These are phyloP conservation scores for Torrubiella hemipterigena DNA, from an alignment of 2,329 filamentous ascomycete species.

Conservation along the genomic window DNA sequence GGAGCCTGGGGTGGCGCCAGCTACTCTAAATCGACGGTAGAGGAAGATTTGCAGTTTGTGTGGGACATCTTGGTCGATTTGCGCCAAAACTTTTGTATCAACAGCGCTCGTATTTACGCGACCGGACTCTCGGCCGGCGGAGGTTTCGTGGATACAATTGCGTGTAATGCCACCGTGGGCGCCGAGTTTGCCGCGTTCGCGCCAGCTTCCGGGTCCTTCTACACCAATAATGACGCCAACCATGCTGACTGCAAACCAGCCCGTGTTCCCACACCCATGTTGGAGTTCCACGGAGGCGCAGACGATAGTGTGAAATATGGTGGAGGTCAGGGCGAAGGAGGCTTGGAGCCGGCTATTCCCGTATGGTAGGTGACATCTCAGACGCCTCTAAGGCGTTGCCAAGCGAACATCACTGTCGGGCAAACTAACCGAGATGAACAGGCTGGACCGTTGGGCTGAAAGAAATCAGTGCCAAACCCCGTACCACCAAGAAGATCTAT, in stretches of 20 bases:
- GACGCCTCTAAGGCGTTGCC: no score
- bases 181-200: constrained; percentile 32
- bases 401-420: not conserved
- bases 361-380: constrained; percentile 19
- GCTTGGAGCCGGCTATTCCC: constrained; percentile 24
- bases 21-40: constrained; percentile 27
- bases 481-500: constrained; percentile 17
- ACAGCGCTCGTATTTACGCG: constrained; percentile 30
- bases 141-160: constrained; percentile 33
- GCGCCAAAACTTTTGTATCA: constrained; percentile 26
- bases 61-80: constrained; percentile 27
- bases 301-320: constrained; percentile 30
- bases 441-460: constrained; percentile 28
- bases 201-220: constrained; percentile 31
- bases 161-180: constrained; percentile 27
- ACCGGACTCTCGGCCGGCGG: constrained; percentile 34
- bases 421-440: constrained; percentile 1
- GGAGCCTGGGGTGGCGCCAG: constrained; percentile 34
- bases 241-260: constrained; percentile 22
- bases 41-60: constrained; percentile 32
- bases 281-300: constrained; percentile 32
- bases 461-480: constrained; percentile 24
- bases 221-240: constrained; percentile 26
- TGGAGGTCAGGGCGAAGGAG: constrained; percentile 29
- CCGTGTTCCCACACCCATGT: constrained; percentile 23